A percentile compares a stretch with the other conserved stretches of the same genome.
These are phyloP conservation scores for Xerocomellus intermedius DNA, from an alignment of 768 basidiomycete genomes.

Conservation along the genomic window DNA sequence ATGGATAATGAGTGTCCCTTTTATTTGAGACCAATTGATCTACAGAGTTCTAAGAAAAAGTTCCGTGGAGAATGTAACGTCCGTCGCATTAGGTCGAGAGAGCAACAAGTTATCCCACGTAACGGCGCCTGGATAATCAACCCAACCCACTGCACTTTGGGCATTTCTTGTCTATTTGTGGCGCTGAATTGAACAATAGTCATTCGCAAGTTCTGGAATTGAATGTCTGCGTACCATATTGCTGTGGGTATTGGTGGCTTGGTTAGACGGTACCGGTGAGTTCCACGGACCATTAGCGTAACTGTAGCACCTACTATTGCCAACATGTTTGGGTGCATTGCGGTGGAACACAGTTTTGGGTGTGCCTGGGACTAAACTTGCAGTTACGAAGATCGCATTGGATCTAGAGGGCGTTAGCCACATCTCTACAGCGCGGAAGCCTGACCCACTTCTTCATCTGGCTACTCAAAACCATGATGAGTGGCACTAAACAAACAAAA, in stretches of 20 bases:
- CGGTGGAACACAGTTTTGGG: conserved; percentile 48
- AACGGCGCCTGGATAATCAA: conserved; percentile 12
- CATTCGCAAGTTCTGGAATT: neutral
- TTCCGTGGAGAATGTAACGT: conserved; percentile 11
- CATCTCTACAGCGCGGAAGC: neutral
- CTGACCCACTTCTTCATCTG: conserved; percentile 55
- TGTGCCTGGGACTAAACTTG: conserved; percentile 62
- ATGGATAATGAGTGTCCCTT: conserved; percentile 11
- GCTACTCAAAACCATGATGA: conserved; percentile 35
- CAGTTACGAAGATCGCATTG: conserved; percentile 58
- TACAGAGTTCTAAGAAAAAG: conserved; percentile 5
- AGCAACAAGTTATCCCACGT: conserved; percentile 3
- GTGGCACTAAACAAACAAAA: neutral
- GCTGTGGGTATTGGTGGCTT: conserved; percentile 64
- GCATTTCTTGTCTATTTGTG: conserved; percentile 59
- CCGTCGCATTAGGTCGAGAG: conserved; percentile 3
- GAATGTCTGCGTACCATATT: conserved; percentile 47
- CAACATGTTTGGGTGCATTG: conserved; percentile 58
- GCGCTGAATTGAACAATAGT: conserved; percentile 38
- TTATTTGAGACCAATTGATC: conserved; percentile 4
- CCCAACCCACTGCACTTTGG: conserved; percentile 35
- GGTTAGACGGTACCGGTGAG: conserved; percentile 13
- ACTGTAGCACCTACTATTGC: conserved; percentile 57
- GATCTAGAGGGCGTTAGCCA: conserved; percentile 43
- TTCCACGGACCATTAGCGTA: neutral